phyloP scores from a whole-genome alignment of 305 asterid genomes.

The Striga hermonthica region DNA sequence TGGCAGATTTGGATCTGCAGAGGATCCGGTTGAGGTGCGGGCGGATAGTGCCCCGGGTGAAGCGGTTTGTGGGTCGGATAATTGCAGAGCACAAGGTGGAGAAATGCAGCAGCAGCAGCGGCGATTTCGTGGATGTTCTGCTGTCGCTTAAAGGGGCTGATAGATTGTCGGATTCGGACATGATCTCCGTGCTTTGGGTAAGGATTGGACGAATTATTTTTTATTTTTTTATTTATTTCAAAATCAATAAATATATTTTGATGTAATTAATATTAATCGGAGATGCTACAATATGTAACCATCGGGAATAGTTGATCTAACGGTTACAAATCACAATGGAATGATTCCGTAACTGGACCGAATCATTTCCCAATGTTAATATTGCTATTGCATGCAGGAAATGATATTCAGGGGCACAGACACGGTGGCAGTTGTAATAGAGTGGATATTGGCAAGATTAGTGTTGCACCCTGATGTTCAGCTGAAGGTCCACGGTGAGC shows the following conservation, averaged over 20 bases:
- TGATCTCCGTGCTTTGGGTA: constrained; percentile 92
- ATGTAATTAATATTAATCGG: too few species aligned
- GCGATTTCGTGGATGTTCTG: constrained; percentile 64
- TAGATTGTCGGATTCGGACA: constrained; percentile 61
- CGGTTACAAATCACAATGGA: too few species aligned
- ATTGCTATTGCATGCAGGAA: constrained; percentile 44
- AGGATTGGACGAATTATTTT: neutral
- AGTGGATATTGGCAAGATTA: constrained; percentile 77
- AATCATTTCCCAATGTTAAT: neutral
- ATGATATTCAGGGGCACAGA: constrained; percentile 91
- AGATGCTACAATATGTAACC: too few species aligned
- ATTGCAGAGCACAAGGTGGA: constrained; percentile 42
- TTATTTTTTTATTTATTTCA: neutral
- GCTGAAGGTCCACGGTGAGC: constrained; percentile 55
- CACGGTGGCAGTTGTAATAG: constrained; percentile 73
- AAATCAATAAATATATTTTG: too few species aligned
- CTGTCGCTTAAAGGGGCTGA: constrained; percentile 50
- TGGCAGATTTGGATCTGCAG: constrained; percentile 65
- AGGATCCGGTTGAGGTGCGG: constrained; percentile 59
- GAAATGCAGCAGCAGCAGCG: constrained; percentile 16
- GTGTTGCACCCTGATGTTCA: constrained; percentile 65
- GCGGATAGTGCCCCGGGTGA: constrained; percentile 62
- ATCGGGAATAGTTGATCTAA: too few species aligned
- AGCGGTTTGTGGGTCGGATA: constrained; percentile 50
- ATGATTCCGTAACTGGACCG: too few species aligned